A percentile compares a stretch with the other conserved stretches of the same genome.
These are phyloP conservation scores for Colletotrichum incanum DNA, from an alignment of 2,329 filamentous ascomycete species.

Conservation along the genomic window DNA sequence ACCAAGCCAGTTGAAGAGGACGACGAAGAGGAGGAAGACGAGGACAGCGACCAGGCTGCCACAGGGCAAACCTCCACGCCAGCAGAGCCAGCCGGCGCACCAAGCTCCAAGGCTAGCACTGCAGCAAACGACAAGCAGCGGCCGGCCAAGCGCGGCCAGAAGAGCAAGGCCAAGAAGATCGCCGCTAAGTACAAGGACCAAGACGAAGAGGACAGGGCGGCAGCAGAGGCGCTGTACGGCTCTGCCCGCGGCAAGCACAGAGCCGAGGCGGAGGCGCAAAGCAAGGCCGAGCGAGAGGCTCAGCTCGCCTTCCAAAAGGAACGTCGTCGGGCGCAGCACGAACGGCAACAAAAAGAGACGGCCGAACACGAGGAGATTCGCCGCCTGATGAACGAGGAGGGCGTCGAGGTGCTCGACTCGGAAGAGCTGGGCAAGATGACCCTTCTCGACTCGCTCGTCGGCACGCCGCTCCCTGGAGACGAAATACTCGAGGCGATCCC, in stretches of 20 bases:
- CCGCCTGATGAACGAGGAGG: constrained; percentile 72
- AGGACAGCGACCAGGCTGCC: constrained; percentile 25
- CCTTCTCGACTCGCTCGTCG: constrained; percentile 80
- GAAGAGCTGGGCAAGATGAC: constrained; percentile 69
- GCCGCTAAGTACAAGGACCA: constrained; percentile 93
- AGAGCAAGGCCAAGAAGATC: constrained; percentile 87
- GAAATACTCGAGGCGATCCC: constrained; percentile 81
- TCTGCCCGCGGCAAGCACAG: constrained; percentile 77
- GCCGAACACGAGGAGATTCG: constrained; percentile 83
- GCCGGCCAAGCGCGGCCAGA: constrained; percentile 79
- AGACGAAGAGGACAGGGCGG: constrained; percentile 91
- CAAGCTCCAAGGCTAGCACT: constrained; percentile 42
- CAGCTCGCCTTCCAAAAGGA: constrained; percentile 80
- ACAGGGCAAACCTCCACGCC: constrained; percentile 33
- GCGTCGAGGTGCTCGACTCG: constrained; percentile 72
- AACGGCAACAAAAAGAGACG: constrained; percentile 81
- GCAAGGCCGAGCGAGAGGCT: constrained; percentile 79
- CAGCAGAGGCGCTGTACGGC: constrained; percentile 91
- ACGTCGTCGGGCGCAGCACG: constrained; percentile 85
- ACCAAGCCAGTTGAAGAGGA: constrained; percentile 42
- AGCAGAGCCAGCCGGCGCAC: constrained; percentile 27
- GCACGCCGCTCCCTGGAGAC: constrained; percentile 84
- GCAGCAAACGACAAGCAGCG: constrained; percentile 61
- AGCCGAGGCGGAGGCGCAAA: constrained; percentile 77
- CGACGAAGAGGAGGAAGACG: constrained; percentile 48